Conservation (phyloP, 768 basidiomycete species). For the Lyophyllum semitale region DNA sequence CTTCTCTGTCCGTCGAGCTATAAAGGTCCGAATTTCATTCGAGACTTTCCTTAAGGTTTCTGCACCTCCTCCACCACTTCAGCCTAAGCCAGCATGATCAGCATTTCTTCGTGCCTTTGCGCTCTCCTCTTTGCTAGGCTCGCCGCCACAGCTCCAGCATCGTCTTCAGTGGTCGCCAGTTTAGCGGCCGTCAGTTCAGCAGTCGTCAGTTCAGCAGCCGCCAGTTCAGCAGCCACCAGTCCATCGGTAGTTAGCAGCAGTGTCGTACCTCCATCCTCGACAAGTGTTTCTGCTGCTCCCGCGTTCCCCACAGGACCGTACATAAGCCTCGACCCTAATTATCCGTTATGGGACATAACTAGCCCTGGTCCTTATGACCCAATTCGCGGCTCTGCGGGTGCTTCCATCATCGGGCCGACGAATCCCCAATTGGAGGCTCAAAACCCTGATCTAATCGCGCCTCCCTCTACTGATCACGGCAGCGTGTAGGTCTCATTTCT, state of each 20-base stretch:
- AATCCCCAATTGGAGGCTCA: conserved; percentile 40
- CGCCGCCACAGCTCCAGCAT: conserved; percentile 28
- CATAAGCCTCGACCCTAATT: conserved; percentile 45
- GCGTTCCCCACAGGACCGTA: conserved; percentile 45
- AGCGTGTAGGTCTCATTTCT: conserved; percentile 34
- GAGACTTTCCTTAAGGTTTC: background rate
- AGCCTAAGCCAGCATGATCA: conserved; percentile 33
- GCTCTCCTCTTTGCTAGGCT: conserved; percentile 33
- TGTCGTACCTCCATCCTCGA: no score
- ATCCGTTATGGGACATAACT: conserved; percentile 35
- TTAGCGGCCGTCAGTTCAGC: conserved; percentile 19
- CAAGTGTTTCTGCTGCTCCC: conserved; percentile 21
- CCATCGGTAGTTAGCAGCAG: no score
- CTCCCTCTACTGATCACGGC: conserved; percentile 47
- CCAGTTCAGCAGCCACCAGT: no score
- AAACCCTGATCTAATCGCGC: conserved; percentile 46
- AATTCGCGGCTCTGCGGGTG: conserved; percentile 41
- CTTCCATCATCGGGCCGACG: conserved; percentile 42
- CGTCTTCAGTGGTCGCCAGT: conserved; percentile 16
- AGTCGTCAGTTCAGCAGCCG: conserved; percentile 9
- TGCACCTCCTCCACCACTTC: conserved; percentile 1
- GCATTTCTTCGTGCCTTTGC: conserved; percentile 33
- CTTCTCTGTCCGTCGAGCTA: conserved; percentile 2
- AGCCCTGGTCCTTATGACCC: conserved; percentile 30
- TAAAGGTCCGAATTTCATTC: conserved; percentile 4